A percentile compares a stretch with the other conserved stretches of the same genome.
Conservation (phyloP, 352 stramenopile genomes). For the Thraustotheca clavata region DNA sequence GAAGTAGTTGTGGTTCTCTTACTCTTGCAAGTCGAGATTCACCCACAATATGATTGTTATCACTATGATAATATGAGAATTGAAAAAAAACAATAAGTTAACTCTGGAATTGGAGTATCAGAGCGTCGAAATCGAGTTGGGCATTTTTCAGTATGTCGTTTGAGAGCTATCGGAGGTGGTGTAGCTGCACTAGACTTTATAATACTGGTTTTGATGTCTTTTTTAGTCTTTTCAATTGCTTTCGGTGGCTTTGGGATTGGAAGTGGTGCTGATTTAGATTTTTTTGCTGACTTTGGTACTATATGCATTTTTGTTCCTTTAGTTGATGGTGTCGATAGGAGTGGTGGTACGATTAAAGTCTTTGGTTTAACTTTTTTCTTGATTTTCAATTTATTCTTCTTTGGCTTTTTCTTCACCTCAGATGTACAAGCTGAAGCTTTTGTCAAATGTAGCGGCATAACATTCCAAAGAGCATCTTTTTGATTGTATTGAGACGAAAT, state of each 20-base stretch:
- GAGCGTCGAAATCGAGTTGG: no score
- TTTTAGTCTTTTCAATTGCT: background rate
- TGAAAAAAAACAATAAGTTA: no score
- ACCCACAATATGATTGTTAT: no score
- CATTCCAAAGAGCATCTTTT: background rate
- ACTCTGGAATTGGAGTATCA: no score
- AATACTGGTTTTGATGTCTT: background rate
- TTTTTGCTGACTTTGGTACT: constrained; percentile 2
- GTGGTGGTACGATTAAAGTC: background rate
- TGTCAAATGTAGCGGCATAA: constrained; percentile 17
- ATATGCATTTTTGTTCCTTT: background rate
- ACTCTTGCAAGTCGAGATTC: no score
- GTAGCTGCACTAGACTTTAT: background rate
- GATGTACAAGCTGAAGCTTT: no score
- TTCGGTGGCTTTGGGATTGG: background rate
- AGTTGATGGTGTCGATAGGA: background rate
- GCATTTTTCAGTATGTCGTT: no score
- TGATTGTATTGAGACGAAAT: constrained; percentile 1
- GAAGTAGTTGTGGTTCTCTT: no score
- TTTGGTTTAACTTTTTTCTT: background rate
- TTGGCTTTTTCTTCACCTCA: background rate
- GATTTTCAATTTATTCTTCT: constrained; percentile 3
- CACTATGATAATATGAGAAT: no score
- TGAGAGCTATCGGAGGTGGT: constrained; percentile 7
- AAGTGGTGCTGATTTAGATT: background rate